Evolutionary conservation across 768 basidiomycete species (phyloP).

Genomic region (Mrakia blollopis): DNA sequence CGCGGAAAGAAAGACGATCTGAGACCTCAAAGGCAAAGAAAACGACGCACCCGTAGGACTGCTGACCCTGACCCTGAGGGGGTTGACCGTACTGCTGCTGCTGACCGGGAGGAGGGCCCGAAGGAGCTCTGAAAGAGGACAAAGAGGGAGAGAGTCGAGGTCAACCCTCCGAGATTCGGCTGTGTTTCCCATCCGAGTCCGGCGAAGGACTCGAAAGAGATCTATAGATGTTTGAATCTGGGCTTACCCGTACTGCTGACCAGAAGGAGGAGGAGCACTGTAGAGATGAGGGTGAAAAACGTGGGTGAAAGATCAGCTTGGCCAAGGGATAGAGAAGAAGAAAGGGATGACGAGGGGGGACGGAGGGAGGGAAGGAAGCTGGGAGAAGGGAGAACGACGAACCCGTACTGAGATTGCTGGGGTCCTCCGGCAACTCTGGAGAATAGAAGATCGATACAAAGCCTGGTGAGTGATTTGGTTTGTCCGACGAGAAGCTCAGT

Average conservation of each 20-base stretch:
- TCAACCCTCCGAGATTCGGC: neutral
- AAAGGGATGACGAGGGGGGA: neutral
- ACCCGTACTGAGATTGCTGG: conserved; percentile 18
- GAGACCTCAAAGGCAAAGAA: too few relatives aligned
- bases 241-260: conserved; percentile 3
- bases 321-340: neutral
- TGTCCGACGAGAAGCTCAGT: neutral
- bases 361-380: neutral
- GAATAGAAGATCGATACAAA: neutral
- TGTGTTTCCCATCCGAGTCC: too few relatives aligned
- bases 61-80: conserved; percentile 9
- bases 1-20: too few relatives aligned
- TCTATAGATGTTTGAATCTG: neutral
- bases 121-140: neutral
- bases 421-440: conserved; percentile 1
- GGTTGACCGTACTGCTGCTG: conserved; percentile 10
- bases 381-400: neutral
- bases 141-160: neutral
- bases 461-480: neutral
- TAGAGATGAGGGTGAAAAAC: neutral
- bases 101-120: neutral
- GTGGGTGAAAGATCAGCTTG: neutral
- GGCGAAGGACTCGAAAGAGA: neutral
- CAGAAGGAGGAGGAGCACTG: conserved; percentile 7
- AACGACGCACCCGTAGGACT: too few relatives aligned